Base-by-base conservation (phyloP, 352 stramenopile genomes). In the Globisporangium middletonii region DNA sequence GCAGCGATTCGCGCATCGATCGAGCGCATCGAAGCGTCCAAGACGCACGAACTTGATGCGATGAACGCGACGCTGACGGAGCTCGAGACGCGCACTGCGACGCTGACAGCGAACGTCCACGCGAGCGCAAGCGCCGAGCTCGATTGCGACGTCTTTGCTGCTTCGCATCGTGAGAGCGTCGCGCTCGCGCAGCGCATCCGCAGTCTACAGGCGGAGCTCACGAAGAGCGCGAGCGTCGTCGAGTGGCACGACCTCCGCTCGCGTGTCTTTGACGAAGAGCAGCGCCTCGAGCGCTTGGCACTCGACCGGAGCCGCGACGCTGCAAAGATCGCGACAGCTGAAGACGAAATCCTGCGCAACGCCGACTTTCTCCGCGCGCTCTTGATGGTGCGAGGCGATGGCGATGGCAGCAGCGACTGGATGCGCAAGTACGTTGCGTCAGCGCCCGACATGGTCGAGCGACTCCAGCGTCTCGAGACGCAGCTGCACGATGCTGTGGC, bases 321-420 rank as follows among this genome's bases (percentile, higher is more conserved):
- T 9, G 53, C 65, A 15, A 74, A 71, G 65, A 50, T 82, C 9
- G 53, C 74, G 44, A 78, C 61, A 6, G 67, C 68, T 3, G 77
- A 90, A 53, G 68, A 86, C 28, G 64, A 86, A 38, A 63, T 90
- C 2, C 45, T 90, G 58, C 68, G 74, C 41, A 86, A 87, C 50
- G 66, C 73, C 18, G 77, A 88, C 50, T 89, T 86, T 47, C 30
- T 89, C 50, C 73, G 80, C 43, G 69, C 73, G 12, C 53, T 87
- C 48, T 45, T 83, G 33, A 15, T 65, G 64, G 18, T 61, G 57
- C 63, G 27, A 28, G 65, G 56, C 62, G 51, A 30, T 5, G 48
- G 41, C n/a, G 30, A 48, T 12, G n/a, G 43, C 43, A 48, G 18
- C 43, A 30, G n/a, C 18, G 41, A 41, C 12, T 67, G 72, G 72